Conservation (phyloP, 768 basidiomycete genomes). For the Porpolomopsis calyptriformis region DNA sequence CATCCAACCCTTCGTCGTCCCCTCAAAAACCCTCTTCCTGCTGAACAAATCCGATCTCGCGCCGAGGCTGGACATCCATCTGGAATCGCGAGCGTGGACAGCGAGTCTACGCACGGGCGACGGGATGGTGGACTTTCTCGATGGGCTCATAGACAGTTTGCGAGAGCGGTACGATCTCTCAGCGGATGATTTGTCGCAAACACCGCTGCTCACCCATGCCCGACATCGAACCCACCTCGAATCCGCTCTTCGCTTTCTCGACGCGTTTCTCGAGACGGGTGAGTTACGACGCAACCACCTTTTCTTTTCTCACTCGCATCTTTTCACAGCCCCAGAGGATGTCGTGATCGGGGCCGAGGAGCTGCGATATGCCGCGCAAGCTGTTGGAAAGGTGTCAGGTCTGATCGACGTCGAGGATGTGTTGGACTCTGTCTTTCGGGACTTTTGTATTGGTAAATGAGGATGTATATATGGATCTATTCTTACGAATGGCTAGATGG, state of each 20-base stretch:
- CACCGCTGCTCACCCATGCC: conserved; percentile 66
- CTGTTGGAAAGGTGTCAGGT: conserved; percentile 80
- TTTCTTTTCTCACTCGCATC: neutral
- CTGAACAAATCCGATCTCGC: conserved; percentile 72
- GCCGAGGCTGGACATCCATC: neutral
- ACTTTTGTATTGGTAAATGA: conserved; percentile 86
- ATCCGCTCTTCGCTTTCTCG: conserved; percentile 47
- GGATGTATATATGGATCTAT: neutral
- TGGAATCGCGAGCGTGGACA: conserved; percentile 34
- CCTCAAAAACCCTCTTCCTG: conserved; percentile 51
- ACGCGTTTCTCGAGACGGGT: conserved; percentile 47
- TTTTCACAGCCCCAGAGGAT: conserved; percentile 44
- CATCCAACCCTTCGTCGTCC: conserved; percentile 41
- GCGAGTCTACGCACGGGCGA: conserved; percentile 50
- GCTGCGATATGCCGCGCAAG: conserved; percentile 72
- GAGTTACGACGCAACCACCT: too few relatives aligned
- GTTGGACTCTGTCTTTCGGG: conserved; percentile 69
- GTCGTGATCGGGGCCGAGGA: conserved; percentile 81
- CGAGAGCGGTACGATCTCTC: conserved; percentile 35
- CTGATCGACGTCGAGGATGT: conserved; percentile 75
- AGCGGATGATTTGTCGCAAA: conserved; percentile 20
- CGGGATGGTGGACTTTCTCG: conserved; percentile 50
- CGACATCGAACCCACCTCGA: conserved; percentile 73
- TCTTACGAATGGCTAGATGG: too few relatives aligned
- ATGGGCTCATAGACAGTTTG: conserved; percentile 43